Evolutionary conservation across 306 rosid species (phyloP), one percentile per base, ranked within the genome.

Genomic region (Cyamopsis tetragonoloba): DNA sequence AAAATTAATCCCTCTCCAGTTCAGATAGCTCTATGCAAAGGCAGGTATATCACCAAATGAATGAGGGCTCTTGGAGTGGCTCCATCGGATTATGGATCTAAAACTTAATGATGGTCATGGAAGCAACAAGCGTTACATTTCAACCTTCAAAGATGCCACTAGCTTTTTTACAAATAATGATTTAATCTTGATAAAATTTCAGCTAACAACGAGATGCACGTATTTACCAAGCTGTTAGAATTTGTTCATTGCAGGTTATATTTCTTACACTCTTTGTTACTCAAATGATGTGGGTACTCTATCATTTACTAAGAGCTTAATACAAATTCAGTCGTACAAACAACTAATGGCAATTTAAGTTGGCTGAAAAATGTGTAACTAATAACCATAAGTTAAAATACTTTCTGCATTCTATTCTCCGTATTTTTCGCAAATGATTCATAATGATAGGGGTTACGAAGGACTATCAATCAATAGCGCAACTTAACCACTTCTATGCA

Each of bases 261-360:
- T 30, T 6, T 44, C n/a, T 20, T 20, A 23, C n/a, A n/a, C n/a
- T n/a, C n/a, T n/a, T n/a, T n/a, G 17, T 43, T 56, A 32, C 55
- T 17, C 15, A 51, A 55, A 57, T 42, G 39, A 38, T 39, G 73
- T 15, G 27, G 27, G 27, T 6, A 23, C 62, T 67, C 6, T 50
- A 5, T 13, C 23, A 12, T 50, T 32, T 22, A 22, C 23, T 4
- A 20, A 49, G 6, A 32, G 35, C 17, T 66, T 34, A 13, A 0
- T 0, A 69, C n/a, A 69, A 28, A 6, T 31, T 22, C 39, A 70
- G 59, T n/a, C n/a, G n/a, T 32, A 44, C 30, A 8, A 59, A 13
- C 39, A 39, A n/a, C 19, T 57, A 57, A n/a, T 37, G 44, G 17
- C 75, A 70, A 28, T 44, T 57, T 44, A 7, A 56, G 48, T 7